Percentiles rank a stretch among this genome's conserved stretches.
Evolutionary conservation across 768 basidiomycete genomes (phyloP).

Genomic region (Termitomyces sp.): DNA sequence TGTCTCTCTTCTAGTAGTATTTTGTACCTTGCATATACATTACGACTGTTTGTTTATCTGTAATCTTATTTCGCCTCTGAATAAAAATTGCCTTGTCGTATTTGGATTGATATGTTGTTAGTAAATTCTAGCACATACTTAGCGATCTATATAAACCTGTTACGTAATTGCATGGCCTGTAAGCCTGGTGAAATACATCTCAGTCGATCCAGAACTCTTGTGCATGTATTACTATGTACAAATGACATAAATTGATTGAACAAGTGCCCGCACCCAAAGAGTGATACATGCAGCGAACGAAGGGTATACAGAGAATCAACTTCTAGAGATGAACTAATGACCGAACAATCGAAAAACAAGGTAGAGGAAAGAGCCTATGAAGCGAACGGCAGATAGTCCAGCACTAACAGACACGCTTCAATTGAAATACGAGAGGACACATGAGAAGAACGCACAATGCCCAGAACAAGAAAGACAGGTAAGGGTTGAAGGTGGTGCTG

Average conservation of each 20-base stretch:
- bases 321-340: conserved; percentile 27
- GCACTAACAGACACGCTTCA: conserved; percentile 41
- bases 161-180: background rate
- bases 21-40: background rate
- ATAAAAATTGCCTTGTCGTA: background rate
- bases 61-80: background rate
- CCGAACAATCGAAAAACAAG: conserved; percentile 74
- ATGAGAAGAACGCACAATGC: conserved; percentile 22
- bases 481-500: conserved; percentile 78
- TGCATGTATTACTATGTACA: background rate
- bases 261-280: background rate
- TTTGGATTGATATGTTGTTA: background rate
- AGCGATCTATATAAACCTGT: background rate
- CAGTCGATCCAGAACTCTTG: background rate
- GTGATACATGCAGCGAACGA: background rate
- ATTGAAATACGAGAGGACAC: background rate
- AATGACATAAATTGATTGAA: background rate
- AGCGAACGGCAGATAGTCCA: conserved; percentile 76
- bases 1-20: background rate
- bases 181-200: background rate
- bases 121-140: no score
- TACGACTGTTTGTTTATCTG: background rate
- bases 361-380: conserved; percentile 75
- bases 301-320: background rate
- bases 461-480: conserved; percentile 74